Evolutionary conservation across 176 grass and related monocot species (phyloP), one percentile per base, ranked within the genome.

Genomic region (Calamus simplicifolius): DNA sequence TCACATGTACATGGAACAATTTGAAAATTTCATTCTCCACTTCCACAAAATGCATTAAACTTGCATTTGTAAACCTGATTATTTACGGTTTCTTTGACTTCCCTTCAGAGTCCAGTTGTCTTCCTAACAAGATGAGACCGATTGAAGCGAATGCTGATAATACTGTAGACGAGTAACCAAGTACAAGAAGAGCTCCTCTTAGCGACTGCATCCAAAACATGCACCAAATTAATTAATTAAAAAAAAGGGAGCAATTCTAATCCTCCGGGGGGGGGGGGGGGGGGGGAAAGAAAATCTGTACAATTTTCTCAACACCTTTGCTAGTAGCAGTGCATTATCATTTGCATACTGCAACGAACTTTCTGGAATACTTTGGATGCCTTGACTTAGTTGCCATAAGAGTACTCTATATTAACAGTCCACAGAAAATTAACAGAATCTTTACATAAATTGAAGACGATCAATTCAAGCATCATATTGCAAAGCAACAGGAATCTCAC

Each of bases 321-420:
- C 81, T 28, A 85, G 59, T 8, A 72, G 25, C 55, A 76, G 13
- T 19, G 81, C 74, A 43, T 87, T 88, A 51, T 70, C 72, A 6
- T 90, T 90, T 28, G 77, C 68, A 26, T 94, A 94, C 63, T 85
- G 66, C 65, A 63, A 21, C 2, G 81, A 74, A 53, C 21, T 73
- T 16, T 88, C 78, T 3, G 92, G 92, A 43, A 72, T 72, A 75
- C 26, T 80, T 80, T 82, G 72, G 56, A 97, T 73, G 25, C 87
- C 92, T 75, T 78, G 87, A 59, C 75, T 80, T 67, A 91, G 72
- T 69, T 73, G 48, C 92, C 87, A 90, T 16, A 87, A 97, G 51
- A 97, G 69, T 66, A 88, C 57, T 64, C 92, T 97, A 35, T 17
- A 49, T 26, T 67, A 7, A 48, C 25, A 59, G 35, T 16, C 29